Base-by-base conservation (phyloP, 768 basidiomycete species). In the Trametes elegans region DNA sequence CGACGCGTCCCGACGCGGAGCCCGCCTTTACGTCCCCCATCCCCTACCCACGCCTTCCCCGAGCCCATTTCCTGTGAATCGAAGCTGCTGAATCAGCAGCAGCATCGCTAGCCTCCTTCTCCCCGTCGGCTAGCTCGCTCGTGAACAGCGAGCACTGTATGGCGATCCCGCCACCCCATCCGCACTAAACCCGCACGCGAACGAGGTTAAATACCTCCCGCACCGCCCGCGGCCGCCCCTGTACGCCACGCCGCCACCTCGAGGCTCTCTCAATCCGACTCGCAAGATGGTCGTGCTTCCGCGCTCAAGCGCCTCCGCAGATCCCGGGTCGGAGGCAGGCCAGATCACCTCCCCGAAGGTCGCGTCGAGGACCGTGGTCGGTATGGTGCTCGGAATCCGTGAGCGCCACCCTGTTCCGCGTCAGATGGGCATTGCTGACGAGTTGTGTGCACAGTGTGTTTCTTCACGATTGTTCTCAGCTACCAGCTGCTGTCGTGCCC, bases 311-410 rank as follows among this genome's bases (percentile, higher is more conserved):
- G 49, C 31, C 5, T 7, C 31, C 38, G 9, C 18, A 8, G 28
- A 28, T n/a, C 5, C 31, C n/a, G 36, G 26, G 19, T 28, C 18
- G n/a, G 35, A 26, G 5, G n/a, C n/a, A n/a, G 41, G 49, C 16
- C 49, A 53, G 21, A 56, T 55, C 13, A 24, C 32, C 18, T 62
- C 62, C 7, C 49, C 58, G 10, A 39, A 46, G 29, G 42, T 62
- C 6, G 58, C 62, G 7, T 55, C 56, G 13, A 59, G 45, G 21
- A 62, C 62, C 7, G 58, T 60, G 13, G 41, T 59, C 14, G 62
- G 62, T 4, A 52, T 62, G 52, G 55, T 62, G n/a, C 43, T 62
- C 21, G 62, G 62, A 7, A 45, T 58, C 14, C 23, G 62, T 62
- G 56, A 60, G 62, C 52, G 18, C 7, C 11, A 27, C 14, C 14